These are phyloP conservation scores for Zymoseptoria ardabiliae DNA, from an alignment of 2,329 filamentous ascomycete species.

Conservation along the genomic window DNA sequence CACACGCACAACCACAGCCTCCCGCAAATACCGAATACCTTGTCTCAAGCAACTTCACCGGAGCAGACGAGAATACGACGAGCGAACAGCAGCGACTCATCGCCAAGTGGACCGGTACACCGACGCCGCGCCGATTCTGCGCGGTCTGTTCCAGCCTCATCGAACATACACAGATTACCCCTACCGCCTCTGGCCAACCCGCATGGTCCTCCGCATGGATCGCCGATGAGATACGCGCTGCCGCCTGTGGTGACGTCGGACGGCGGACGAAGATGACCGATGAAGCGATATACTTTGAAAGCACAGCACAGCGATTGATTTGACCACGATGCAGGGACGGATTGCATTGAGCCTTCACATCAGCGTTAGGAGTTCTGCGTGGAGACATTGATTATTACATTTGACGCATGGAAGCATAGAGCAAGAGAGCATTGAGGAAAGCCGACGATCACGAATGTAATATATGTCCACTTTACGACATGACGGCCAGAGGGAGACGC, in stretches of 20 bases:
- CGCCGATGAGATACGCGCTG: conserved; percentile 20
- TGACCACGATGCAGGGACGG: no score
- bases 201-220: conserved; percentile 12
- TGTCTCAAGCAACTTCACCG: conserved; percentile 23
- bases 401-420: neutral
- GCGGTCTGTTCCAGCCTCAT: conserved; percentile 19
- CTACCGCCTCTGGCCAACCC: conserved; percentile 25
- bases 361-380: neutral
- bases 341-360: no score
- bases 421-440: neutral
- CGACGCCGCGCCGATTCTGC: conserved; percentile 28
- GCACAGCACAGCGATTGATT: neutral
- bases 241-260: conserved; percentile 28
- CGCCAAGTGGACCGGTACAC: conserved; percentile 14
- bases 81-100: conserved; percentile 20
- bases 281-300: neutral
- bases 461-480: neutral
- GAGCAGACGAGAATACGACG: conserved; percentile 21
- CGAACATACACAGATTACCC: conserved; percentile 13
- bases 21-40: conserved; percentile 25
- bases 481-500: neutral
- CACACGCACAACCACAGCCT: conserved; percentile 30
- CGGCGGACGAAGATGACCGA: conserved; percentile 12
- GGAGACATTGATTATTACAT: neutral
- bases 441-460: neutral